Conservation (phyloP, 768 basidiomycete genomes). For the Boletellus ananiceps region DNA sequence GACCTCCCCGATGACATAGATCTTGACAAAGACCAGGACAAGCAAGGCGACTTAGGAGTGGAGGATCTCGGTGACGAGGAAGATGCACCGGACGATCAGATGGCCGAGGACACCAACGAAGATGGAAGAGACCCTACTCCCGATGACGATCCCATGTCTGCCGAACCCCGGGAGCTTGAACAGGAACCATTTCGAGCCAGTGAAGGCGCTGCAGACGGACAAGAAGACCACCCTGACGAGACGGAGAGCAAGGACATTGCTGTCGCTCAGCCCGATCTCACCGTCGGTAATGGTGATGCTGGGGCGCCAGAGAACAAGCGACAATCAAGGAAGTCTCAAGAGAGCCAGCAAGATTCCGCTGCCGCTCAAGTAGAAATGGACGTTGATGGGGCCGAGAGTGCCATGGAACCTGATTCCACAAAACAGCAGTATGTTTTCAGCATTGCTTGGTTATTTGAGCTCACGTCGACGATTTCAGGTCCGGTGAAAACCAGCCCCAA, state of each 20-base stretch:
- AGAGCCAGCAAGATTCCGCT: constrained; percentile 19
- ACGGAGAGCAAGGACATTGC: constrained; percentile 24
- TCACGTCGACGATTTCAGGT: constrained; percentile 6
- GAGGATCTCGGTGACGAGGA: constrained; percentile 38
- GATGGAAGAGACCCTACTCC: constrained; percentile 8
- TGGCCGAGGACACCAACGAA: constrained; percentile 22
- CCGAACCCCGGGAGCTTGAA: constrained; percentile 23
- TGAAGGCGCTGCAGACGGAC: constrained; percentile 11
- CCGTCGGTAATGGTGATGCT: constrained; percentile 22
- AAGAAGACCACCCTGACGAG: constrained; percentile 31
- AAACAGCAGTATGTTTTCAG: constrained; percentile 14
- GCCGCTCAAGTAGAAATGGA: constrained; percentile 12
- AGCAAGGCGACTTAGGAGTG: constrained; percentile 26
- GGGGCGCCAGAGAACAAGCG: constrained; percentile 15
- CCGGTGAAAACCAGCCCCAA: constrained; percentile 8
- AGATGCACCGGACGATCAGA: constrained; percentile 19
- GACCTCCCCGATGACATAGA: constrained; percentile 89
- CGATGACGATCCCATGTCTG: constrained; percentile 19
- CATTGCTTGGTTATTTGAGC: not conserved
- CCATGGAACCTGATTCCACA: constrained; percentile 19
- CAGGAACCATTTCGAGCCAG: constrained; percentile 17
- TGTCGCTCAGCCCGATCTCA: constrained; percentile 36
- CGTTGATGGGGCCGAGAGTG: constrained; percentile 18
- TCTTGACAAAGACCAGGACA: constrained; percentile 39
- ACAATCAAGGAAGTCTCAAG: constrained; percentile 16